Base-by-base conservation (phyloP, 352 stramenopile genomes). In the Phytophthora aleatoria region DNA sequence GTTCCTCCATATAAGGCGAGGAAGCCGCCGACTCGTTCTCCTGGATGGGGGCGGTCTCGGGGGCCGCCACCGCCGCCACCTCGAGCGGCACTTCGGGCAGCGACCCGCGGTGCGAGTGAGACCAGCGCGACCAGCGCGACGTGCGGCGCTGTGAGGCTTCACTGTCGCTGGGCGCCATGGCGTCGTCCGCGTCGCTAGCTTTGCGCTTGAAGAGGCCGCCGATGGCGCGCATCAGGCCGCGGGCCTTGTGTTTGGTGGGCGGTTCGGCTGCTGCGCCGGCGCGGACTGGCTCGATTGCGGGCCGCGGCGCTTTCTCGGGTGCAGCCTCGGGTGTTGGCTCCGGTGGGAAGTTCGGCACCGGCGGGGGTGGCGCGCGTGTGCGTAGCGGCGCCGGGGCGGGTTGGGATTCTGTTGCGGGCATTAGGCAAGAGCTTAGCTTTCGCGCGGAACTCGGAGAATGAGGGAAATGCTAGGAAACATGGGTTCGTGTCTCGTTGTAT, bases 121-220 rank as follows among this genome's bases (percentile, higher is more conserved):
- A 80, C 41, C 60, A 73, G 39, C 64, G 68, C 53, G 60, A 70
- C 65, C 57, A 73, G 27, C 57, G 63, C 24, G 71, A 76, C 33
- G 64, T 73, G 49, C 70, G 64, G n/a, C 61, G 72, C 50, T 73
- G 70, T 38, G 74, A 80, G 44, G 64, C 55, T 28, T 76, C 73
- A 26, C 60, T 76, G 47, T 67, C 69, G 36, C 54, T 69, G 20
- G 61, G 55, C 15, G 43, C 49, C 28, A 41, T 57, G 31, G 12
- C 38, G 28, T 59, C 56, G 38, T 71, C 69, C 16, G 55, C 58
- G 31, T 71, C 68, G 30, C 58, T 79, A 55, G 53, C 52, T n/a
- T 71, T 74, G 42, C 74, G 79, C 50, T 79, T 73, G 56, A 87
- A 84, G 16, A 88, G 47, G 24, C 72, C 67, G 45, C 79, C 79